phyloP scores from a whole-genome alignment of 805 yeast genomes.

The Clavispora santaluciae region DNA sequence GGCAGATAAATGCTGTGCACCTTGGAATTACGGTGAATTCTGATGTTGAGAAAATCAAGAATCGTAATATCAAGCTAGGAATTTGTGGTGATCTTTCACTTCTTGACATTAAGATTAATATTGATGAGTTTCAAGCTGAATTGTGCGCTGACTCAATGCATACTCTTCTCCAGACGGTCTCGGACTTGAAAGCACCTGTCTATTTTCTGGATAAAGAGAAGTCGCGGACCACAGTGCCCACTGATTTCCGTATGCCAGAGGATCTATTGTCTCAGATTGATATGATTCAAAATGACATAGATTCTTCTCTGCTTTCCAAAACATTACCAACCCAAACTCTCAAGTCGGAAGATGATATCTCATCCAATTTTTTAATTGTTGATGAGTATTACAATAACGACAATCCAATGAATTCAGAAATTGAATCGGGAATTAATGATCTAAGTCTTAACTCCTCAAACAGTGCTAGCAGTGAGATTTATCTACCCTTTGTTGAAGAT shows the following conservation, averaged over 20 bases:
- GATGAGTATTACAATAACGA: slow-evolving; percentile 7
- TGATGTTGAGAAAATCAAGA: slow-evolving; percentile 17
- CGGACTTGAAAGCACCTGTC: slow-evolving; percentile 69
- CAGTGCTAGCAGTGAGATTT: not conserved
- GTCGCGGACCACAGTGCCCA: slow-evolving; percentile 38
- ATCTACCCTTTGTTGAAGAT: slow-evolving; percentile 7
- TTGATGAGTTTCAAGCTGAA: slow-evolving; percentile 47
- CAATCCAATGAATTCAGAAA: not conserved
- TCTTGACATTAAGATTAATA: slow-evolving; percentile 42
- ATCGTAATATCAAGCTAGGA: slow-evolving; percentile 16
- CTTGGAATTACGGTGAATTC: slow-evolving; percentile 29
- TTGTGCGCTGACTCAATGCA: slow-evolving; percentile 84
- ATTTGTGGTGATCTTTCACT: slow-evolving; percentile 21
- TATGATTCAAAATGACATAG: not conserved
- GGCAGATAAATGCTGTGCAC: slow-evolving; percentile 36
- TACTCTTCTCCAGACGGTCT: slow-evolving; percentile 59
- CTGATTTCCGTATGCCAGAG: slow-evolving; percentile 20
- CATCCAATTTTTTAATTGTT: slow-evolving; percentile 5
- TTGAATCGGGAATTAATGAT: slow-evolving; percentile 2
- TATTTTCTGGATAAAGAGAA: slow-evolving; percentile 56
- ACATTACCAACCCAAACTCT: not conserved
- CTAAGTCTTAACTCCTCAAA: slow-evolving; percentile 1
- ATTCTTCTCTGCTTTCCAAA: not conserved
- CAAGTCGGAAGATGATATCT: not conserved
- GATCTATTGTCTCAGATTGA: slow-evolving; percentile 41